These are phyloP conservation scores for Phytopythium oedochilum DNA, from an alignment of 352 stramenopile genomes.

Conservation along the genomic window DNA sequence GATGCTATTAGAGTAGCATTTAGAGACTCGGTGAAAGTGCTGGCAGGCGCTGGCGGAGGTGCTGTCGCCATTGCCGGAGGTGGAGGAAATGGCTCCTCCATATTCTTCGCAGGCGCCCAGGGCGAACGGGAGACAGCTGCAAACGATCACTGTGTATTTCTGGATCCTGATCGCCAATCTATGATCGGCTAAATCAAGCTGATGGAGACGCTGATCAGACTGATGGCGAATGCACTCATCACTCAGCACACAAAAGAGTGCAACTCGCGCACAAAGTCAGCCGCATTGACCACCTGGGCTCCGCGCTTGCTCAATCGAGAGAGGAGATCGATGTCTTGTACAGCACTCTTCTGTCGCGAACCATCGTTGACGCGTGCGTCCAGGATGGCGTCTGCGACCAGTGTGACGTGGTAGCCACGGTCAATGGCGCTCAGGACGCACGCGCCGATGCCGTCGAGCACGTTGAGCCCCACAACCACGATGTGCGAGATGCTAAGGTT, in stretches of 20 bases:
- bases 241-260: conserved; percentile 26
- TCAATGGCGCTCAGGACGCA: conserved; percentile 84
- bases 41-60: background rate
- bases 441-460: conserved; percentile 73
- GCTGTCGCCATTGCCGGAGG: background rate
- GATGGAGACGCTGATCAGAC: too few species aligned
- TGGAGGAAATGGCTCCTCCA: background rate
- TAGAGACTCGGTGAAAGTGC: background rate
- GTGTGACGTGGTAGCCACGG: conserved; percentile 83
- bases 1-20: too few species aligned
- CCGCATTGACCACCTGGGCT: conserved; percentile 20
- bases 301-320: conserved; percentile 19
- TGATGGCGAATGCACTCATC: background rate
- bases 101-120: too few species aligned
- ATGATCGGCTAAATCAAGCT: too few species aligned
- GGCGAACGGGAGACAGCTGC: too few species aligned
- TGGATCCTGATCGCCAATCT: background rate
- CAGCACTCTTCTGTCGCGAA: background rate
- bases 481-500: conserved; percentile 86
- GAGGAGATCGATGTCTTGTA: conserved; percentile 10
- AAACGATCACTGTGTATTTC: too few species aligned
- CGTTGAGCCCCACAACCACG: conserved; percentile 81
- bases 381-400: conserved; percentile 75
- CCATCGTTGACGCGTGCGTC: background rate
- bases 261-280: conserved; percentile 28